Evolutionary conservation across 2,329 filamentous ascomycete genomes (phyloP).

Genomic region (Ophiobolus disseminans): DNA sequence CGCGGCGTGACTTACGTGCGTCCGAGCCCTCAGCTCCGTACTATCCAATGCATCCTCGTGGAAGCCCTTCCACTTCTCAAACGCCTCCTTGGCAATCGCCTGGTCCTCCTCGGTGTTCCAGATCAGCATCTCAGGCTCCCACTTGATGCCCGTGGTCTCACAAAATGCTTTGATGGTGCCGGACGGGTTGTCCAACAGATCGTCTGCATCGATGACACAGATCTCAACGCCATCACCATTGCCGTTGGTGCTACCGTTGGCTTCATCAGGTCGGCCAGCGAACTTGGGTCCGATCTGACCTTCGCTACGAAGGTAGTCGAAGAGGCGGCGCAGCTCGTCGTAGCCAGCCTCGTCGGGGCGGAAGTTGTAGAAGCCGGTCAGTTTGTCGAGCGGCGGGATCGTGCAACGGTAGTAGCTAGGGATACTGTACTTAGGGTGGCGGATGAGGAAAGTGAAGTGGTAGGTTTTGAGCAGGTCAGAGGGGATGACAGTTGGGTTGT

Average conservation of each 20-base stretch:
- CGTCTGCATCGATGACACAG: conserved; percentile 91
- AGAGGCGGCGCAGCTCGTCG: conserved; percentile 81
- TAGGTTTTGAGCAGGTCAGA: conserved; percentile 75
- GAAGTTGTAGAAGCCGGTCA: conserved; percentile 88
- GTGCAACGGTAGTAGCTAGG: conserved; percentile 96
- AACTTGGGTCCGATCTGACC: conserved; percentile 74
- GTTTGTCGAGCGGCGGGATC: conserved; percentile 79
- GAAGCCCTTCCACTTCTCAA: conserved; percentile 97
- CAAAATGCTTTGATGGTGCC: conserved; percentile 81
- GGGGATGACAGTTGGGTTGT: conserved; percentile 87
- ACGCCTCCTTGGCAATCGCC: conserved; percentile 71
- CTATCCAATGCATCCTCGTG: conserved; percentile 94
- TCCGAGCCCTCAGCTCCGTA: conserved; percentile 74
- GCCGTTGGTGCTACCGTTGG: conserved; percentile 42
- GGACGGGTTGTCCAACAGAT: conserved; percentile 84
- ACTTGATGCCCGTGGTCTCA: conserved; percentile 79
- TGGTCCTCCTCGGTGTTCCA: conserved; percentile 83
- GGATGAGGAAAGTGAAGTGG: conserved; percentile 96
- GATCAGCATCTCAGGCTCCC: conserved; percentile 76
- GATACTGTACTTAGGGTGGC: conserved; percentile 88
- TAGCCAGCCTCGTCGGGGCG: conserved; percentile 90
- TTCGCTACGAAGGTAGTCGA: conserved; percentile 78
- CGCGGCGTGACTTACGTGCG: conserved; percentile 58
- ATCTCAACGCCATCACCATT: conserved; percentile 64
- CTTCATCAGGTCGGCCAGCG: conserved; percentile 54